Base-by-base conservation (phyloP, 768 basidiomycete species). In the Phaffia australis region DNA sequence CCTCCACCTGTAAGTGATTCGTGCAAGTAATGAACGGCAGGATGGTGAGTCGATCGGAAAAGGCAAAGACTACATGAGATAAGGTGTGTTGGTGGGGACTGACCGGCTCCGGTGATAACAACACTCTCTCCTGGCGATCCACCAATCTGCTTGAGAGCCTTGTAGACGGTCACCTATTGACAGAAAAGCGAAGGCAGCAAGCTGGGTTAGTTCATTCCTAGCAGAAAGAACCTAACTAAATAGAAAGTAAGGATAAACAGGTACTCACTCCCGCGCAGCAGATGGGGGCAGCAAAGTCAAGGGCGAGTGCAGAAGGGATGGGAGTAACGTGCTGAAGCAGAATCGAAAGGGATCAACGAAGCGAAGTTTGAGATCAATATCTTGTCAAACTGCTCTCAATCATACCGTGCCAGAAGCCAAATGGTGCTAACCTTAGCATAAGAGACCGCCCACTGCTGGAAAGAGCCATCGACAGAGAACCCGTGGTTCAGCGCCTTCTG, bases 381-480 rank as follows among this genome's bases (percentile, higher is more conserved):
- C n/a, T n/a, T n/a, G n/a, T n/a, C n/a, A n/a, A n/a, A n/a, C n/a
- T n/a, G n/a, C n/a, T n/a, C n/a, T n/a, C n/a, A n/a, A n/a, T 11
- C 35, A 42, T 11, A 42, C 6, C 35, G 6, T 11, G 11, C 35
- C 35, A 42, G 35, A 42, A 4, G 11, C 11, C 35, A 42, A 11
- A 42, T 11, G 6, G 11, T 11, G 11, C 35, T 42, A 4, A 42
- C 35, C 35, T 29, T 52, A 27, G 57, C 60, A 23, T 29, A 56
- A 25, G 54, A 65, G 35, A 66, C 76, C 50, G 71, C 69, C 63
- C 79, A 80, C 70, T 80, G 75, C 59, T 73, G 72, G 79, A 89
- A 91, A 5, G 86, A 87, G 62, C 89, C 90, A 70, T 89, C 84
- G 59, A 85, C 80, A 46, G 80, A 84, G 77, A 84, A 88, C 2